Evolutionary conservation across 768 basidiomycete species (phyloP), one percentile per base, ranked within the genome.

Genomic region (Suillus decipiens): DNA sequence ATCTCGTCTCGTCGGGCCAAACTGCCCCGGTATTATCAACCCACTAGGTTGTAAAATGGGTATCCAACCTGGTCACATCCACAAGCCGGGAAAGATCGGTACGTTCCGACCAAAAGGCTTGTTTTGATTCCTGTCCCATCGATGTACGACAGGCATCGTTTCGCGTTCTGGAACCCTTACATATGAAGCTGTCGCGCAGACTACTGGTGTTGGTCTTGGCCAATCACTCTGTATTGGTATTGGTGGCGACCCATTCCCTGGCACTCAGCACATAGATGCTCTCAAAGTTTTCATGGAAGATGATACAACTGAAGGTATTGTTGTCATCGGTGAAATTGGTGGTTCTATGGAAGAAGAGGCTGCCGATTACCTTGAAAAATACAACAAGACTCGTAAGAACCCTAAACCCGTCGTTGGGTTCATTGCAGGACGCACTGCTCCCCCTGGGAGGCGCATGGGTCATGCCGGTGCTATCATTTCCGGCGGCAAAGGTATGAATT

Each of bases 301-400:
- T 73, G 90, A 92, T 61, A 88, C 89, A 63, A 99, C 97, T 1
- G 88, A 98, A 79, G 97, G 94, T 92, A 96, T 99, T 67, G 96
- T 99, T 66, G 82, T 99, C 66, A 99, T 99, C 70, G 97, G 97
- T 64, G 97, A 99, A 80, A 99, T 99, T 69, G 97, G 97, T 66
- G 97, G 97, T 24, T 90, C 93, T 9, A 97, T 98, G 96, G 97
- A 99, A 79, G 97, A 99, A 77, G 96, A 99, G 67, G 97, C 97
- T 8, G 97, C 97, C 6, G 97, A 95, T 69, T 99, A 96, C 78
- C 81, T 99, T 61, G 91, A 92, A 74, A 83, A 85, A 76, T 90
- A 92, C 82, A 99, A 99, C 83, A 92, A 93, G 79, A 94, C 90
- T 33, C 85, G 92, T 60, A 77, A 77, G 61, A 81, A 88, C 67